These are phyloP conservation scores for Fusarium denticulatum DNA, from an alignment of 2,329 filamentous ascomycete species.

Conservation along the genomic window DNA sequence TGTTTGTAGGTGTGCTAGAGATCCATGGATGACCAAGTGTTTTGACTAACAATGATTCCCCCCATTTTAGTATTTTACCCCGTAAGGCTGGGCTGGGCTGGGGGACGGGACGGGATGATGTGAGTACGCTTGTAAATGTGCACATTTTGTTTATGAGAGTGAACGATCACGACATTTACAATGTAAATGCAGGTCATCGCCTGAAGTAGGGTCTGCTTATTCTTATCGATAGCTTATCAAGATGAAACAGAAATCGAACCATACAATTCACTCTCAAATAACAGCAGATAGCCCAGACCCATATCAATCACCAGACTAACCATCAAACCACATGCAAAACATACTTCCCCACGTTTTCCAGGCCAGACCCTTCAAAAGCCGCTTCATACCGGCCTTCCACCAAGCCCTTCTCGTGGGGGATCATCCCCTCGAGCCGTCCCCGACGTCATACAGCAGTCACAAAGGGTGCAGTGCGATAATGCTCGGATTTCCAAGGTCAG, in stretches of 20 bases:
- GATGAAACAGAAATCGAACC: not conserved
- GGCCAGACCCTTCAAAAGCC: conserved; percentile 9
- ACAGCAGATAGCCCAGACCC: not conserved
- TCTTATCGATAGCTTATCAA: not conserved
- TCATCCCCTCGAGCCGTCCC: conserved; percentile 1
- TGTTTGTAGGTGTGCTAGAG: not conserved
- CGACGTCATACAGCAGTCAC: conserved; percentile 13
- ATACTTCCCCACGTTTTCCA: conserved; percentile 18
- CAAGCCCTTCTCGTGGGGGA: conserved; percentile 21
- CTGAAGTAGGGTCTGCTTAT: not conserved
- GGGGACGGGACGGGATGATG: conserved; percentile 8
- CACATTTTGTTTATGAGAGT: not conserved
- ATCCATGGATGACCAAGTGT: conserved; percentile 21
- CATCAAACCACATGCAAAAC: conserved; percentile 21
- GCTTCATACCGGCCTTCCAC: conserved; percentile 11
- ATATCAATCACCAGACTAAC: conserved; percentile 6
- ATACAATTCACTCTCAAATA: not conserved
- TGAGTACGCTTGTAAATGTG: conserved; percentile 1
- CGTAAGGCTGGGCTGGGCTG: conserved; percentile 23
- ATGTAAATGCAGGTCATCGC: not conserved
- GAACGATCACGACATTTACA: not conserved
- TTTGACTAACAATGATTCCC: conserved; percentile 14
- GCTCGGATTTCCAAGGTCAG: not conserved
- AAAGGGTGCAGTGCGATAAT: not conserved
- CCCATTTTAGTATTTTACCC: not conserved